Base-by-base conservation (phyloP, 2,329 filamentous ascomycete genomes). In the Cladophialophora yegresii region DNA sequence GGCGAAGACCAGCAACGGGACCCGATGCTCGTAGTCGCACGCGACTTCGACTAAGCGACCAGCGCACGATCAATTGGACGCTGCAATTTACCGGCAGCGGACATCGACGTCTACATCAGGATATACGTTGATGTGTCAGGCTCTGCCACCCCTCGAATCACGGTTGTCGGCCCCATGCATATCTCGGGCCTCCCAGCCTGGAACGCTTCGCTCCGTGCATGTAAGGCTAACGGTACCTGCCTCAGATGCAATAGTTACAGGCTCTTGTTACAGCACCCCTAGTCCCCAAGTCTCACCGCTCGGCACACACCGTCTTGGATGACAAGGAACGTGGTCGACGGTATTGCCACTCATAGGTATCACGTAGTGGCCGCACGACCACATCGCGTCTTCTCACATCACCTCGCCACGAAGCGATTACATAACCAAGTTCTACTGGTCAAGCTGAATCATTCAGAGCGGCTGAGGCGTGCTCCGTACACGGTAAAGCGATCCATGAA, bases 161-260 rank as follows among this genome's bases (percentile, higher is more conserved):
- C 26, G 55, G 26, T 49, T 28, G 28, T 10, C 43, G 54, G 22
- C 36, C 54, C 33, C 36, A 28, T 45, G 16, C 22, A 57, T 30
- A 28, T 28, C 22, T 12, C 43, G 33, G 26, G 40, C 26, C 12
- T 58, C 40, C 40, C 40, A 49, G 32, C 40, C 55, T 49, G n/a
- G 23, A 40, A 58, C 40, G 40, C 55, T 33, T 58, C 55, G 45
- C 16, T 23, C 55, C 55, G 36, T 28, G 55, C 51, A 13, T 22
- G 32, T 54, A 54, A 45, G 54, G 61, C 61, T 62, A 54, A 62
- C 61, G 54, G 61, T 62, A 62, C 61, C 61, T 58, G 61, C 32
- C 43, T 51, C 49, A 22, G 9, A 28, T 9, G 20, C 1, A 26
- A 23, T 10, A 3, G 26, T 28, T 28, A 51, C 45, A 43, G 28